Evolutionary conservation across 1,284 basidiomycete genomes (phyloP), one percentile per base, ranked within the genome.

Genomic region (Erythrobasidium hasegawianum): DNA sequence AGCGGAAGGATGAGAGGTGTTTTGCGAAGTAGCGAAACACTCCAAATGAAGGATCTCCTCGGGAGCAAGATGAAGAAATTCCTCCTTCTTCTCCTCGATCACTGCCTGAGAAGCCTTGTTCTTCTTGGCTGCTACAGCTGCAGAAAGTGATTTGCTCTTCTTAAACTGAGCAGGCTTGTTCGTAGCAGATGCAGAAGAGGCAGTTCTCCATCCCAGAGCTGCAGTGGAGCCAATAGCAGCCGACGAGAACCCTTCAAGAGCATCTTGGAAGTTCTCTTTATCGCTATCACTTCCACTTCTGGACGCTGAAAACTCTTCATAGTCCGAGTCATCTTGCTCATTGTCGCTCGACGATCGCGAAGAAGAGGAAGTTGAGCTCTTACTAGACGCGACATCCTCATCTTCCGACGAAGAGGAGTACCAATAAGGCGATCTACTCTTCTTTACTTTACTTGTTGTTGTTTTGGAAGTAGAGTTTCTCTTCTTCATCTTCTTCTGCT

Each of bases 401-500:
- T 57, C 22, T 80, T 77, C 86, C 83, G 65, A 87, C 75, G 75
- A 86, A 86, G 45, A 80, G 78, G 45, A 87, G 76, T 68, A 87
- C 81, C 14, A 84, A 81, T 74, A 85, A 77, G 18, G 82, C 82
- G 24, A 77, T n/a, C 60, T 71, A 70, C 38, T 55, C 71, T 58
- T 54, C 67, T 26, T 62, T 65, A 18, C 71, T 69, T 5, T 69
- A 71, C 10, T 64, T 71, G 70, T 24, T 29, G 18, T 20, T 29
- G 26, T 20, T 9, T 14, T 22, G 20, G 9, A 24, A 10, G 20
- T 54, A 59, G 68, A 68, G 10, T 68, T 54, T 47, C 70, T 60
- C 54, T 71, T 71, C 22, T 89, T 81, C n/a, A n/a, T n/a, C 41
- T 89, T 83, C 2, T 85, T 81, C 52, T 83, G 83, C 20, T 86